Percentiles rank a stretch among this genome's conserved stretches.
Conservation (phyloP, 2,329 filamentous ascomycete species). For the Exophiala lecanii-corni region DNA sequence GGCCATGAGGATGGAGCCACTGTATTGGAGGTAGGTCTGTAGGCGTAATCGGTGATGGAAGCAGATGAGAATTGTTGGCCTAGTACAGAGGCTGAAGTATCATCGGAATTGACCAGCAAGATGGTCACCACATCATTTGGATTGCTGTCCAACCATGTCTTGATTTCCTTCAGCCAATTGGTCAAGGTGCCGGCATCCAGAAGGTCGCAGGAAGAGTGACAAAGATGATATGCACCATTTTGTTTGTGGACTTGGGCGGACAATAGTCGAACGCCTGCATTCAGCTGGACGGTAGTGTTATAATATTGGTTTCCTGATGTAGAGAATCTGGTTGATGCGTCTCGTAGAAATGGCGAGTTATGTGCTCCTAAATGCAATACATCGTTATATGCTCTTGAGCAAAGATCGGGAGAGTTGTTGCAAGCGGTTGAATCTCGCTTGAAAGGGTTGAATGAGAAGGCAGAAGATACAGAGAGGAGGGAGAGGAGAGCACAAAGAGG, state of each 20-base stretch:
- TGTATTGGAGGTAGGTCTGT: constrained; percentile 46
- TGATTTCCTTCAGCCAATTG: constrained; percentile 61
- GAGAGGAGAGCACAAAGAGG: constrained; percentile 11
- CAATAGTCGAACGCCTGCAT: constrained; percentile 66
- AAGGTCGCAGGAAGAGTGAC: constrained; percentile 63
- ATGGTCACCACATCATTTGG: constrained; percentile 72
- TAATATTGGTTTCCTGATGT: constrained; percentile 66
- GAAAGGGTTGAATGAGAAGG: constrained; percentile 9
- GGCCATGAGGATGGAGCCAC: constrained; percentile 56
- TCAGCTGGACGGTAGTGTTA: constrained; percentile 66
- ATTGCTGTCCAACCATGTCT: constrained; percentile 64
- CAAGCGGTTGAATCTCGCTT: constrained; percentile 49
- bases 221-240: constrained; percentile 59
- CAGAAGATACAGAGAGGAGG: constrained; percentile 13
- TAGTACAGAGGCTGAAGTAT: constrained; percentile 52
- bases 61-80: constrained; percentile 52
- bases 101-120: constrained; percentile 66
- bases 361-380: constrained; percentile 76
- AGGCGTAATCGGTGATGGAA: constrained; percentile 59
- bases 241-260: constrained; percentile 66
- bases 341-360: constrained; percentile 67
- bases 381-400: constrained; percentile 65
- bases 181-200: constrained; percentile 65
- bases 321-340: constrained; percentile 57
- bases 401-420: constrained; percentile 76